Evolutionary conservation across 177 flowering plant species (phyloP).

Genomic region (Vitis hybrid): DNA sequence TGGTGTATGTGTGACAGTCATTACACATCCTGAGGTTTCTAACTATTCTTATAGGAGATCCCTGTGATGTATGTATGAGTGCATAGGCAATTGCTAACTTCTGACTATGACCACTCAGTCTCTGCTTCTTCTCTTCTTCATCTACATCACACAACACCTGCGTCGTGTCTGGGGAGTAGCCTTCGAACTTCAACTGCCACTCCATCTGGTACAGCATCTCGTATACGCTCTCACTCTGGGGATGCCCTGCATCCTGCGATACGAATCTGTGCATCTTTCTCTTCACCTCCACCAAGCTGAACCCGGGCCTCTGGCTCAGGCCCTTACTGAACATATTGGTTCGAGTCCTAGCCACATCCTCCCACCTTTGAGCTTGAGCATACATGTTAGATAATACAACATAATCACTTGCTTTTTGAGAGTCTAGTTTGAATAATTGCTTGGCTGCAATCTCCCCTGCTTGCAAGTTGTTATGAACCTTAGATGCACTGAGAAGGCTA

Average conservation of each 20-base stretch:
- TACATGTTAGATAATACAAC: slow-evolving; percentile 59
- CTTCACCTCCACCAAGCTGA: slow-evolving; percentile 58
- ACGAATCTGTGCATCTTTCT: slow-evolving; percentile 59
- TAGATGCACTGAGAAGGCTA: slow-evolving; percentile 70
- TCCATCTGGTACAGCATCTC: slow-evolving; percentile 88
- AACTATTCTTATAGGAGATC: slow-evolving; percentile 56
- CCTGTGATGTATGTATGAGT: slow-evolving; percentile 49
- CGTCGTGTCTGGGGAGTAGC: slow-evolving; percentile 65
- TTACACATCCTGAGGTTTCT: slow-evolving; percentile 79
- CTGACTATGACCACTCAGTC: slow-evolving; percentile 66
- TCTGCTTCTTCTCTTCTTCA: slow-evolving; percentile 69
- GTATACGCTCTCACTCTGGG: slow-evolving; percentile 40
- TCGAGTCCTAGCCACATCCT: slow-evolving; percentile 40
- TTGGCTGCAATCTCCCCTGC: slow-evolving; percentile 53
- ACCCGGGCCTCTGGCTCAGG: slow-evolving; percentile 53
- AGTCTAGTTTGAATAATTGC: slow-evolving; percentile 35
- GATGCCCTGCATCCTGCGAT: slow-evolving; percentile 59
- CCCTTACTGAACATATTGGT: slow-evolving; percentile 41
- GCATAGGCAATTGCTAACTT: slow-evolving; percentile 84
- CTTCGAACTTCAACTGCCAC: slow-evolving; percentile 85
- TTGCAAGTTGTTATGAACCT: slow-evolving; percentile 48
- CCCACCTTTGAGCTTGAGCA: slow-evolving; percentile 62
- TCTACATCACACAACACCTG: slow-evolving; percentile 61
- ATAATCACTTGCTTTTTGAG: slow-evolving; percentile 53
- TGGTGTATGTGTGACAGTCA: slow-evolving; percentile 76